These are phyloP conservation scores for Phytophthora palmivora DNA, from an alignment of 352 stramenopile genomes.

Conservation along the genomic window DNA sequence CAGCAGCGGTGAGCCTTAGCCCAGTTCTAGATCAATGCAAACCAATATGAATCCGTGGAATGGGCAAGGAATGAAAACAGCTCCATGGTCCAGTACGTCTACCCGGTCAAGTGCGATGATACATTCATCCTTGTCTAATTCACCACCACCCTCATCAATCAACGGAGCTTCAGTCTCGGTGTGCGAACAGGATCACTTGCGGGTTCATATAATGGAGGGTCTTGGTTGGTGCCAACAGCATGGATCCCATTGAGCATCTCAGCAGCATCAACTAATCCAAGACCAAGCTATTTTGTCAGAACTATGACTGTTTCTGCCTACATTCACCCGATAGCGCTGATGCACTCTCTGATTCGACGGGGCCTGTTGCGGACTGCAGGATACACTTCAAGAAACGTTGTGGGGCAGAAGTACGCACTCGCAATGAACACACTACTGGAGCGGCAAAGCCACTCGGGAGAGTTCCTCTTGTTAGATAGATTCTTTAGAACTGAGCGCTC, in stretches of 20 bases:
- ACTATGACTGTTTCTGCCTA: not conserved
- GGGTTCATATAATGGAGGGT: not conserved
- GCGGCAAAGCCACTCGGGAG: too few species aligned
- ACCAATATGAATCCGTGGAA: slow-evolving; percentile 4
- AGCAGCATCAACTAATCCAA: not conserved
- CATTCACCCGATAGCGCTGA: not conserved
- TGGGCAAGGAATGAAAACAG: slow-evolving; percentile 8
- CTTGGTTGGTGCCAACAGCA: not conserved
- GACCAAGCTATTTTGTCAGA: not conserved
- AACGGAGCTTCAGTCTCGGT: not conserved
- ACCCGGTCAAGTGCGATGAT: not conserved
- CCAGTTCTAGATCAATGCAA: not conserved
- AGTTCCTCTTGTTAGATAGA: too few species aligned
- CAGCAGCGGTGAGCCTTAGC: slow-evolving; percentile 4
- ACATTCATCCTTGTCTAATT: not conserved
- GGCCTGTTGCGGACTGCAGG: too few species aligned
- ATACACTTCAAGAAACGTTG: too few species aligned
- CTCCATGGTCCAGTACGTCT: not conserved
- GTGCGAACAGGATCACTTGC: not conserved
- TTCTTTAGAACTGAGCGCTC: too few species aligned
- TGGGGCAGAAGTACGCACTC: too few species aligned
- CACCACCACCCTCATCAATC: not conserved
- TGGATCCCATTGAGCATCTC: not conserved
- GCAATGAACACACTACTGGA: too few species aligned
- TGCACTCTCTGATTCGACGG: not conserved